These are phyloP conservation scores for Fistulifera pelliculosa DNA, from an alignment of 108 stramenopile genomes.

Conservation along the genomic window DNA sequence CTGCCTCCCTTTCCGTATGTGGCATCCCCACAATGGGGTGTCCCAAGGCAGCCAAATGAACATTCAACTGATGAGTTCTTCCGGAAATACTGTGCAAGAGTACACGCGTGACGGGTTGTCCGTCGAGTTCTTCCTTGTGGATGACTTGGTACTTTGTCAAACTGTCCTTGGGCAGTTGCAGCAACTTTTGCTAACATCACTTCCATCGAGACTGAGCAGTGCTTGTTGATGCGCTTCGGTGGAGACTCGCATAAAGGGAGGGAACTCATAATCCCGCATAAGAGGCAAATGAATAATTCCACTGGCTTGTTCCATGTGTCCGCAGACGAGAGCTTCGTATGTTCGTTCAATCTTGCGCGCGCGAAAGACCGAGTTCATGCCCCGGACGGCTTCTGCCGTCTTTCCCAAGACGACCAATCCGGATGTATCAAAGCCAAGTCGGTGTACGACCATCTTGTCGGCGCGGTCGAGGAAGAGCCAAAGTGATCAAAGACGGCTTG, in stretches of 20 bases:
- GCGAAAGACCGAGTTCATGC: slow-evolving; percentile 60
- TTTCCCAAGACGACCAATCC: slow-evolving; percentile 72
- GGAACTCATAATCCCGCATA: slow-evolving; percentile 73
- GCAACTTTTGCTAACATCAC: slow-evolving; percentile 53
- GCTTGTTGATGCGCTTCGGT: slow-evolving; percentile 69
- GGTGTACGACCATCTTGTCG: slow-evolving; percentile 82
- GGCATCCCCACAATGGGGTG: slow-evolving; percentile 85
- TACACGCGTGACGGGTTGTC: slow-evolving; percentile 66
- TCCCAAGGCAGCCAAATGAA: slow-evolving; percentile 80
- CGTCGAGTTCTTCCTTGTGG: slow-evolving; percentile 46
- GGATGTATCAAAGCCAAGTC: slow-evolving; percentile 81
- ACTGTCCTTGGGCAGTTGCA: slow-evolving; percentile 68
- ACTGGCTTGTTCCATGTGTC: slow-evolving; percentile 52
- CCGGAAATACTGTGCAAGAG: slow-evolving; percentile 68
- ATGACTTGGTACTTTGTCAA: slow-evolving; percentile 64
- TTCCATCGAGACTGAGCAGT: slow-evolving; percentile 40
- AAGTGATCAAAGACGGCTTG: slow-evolving; percentile 52
- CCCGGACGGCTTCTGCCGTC: slow-evolving; percentile 50
- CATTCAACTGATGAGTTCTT: slow-evolving; percentile 81
- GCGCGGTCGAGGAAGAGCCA: slow-evolving; percentile 47
- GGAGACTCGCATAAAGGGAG: slow-evolving; percentile 75
- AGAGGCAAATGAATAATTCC: slow-evolving; percentile 65
- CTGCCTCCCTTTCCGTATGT: slow-evolving; percentile 70
- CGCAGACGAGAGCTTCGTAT: slow-evolving; percentile 76
- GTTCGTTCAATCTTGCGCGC: slow-evolving; percentile 56